Conservation (phyloP, 2,329 filamentous ascomycete species). For the Cladosporium sp. region DNA sequence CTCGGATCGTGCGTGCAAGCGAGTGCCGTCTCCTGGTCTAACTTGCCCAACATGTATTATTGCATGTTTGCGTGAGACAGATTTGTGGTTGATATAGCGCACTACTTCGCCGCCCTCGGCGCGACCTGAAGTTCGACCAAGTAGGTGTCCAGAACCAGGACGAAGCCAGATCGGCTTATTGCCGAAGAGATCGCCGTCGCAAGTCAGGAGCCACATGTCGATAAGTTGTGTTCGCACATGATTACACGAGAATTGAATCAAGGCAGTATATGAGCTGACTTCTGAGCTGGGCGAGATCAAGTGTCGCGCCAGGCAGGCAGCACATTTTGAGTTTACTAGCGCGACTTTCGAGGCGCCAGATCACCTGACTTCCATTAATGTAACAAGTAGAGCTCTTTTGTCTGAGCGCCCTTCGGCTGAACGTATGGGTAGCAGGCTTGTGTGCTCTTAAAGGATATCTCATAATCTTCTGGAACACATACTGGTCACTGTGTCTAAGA, state of each 20-base stretch:
- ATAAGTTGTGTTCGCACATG: neutral
- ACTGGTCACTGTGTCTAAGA: too few species aligned
- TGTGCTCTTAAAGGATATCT: too few species aligned
- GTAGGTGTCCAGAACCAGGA: slow-evolving; percentile 78
- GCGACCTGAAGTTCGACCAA: slow-evolving; percentile 70
- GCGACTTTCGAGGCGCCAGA: neutral
- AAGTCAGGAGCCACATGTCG: slow-evolving; percentile 53
- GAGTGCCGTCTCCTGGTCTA: slow-evolving; percentile 56
- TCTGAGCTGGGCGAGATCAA: too few species aligned
- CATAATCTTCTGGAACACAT: too few species aligned
- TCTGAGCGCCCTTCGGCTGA: too few species aligned
- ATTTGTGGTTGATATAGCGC: slow-evolving; percentile 70
- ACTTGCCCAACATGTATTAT: slow-evolving; percentile 68
- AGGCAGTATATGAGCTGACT: neutral
- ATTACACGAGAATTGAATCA: neutral
- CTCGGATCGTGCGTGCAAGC: slow-evolving; percentile 59
- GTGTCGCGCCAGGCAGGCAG: neutral
- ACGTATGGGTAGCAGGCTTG: too few species aligned
- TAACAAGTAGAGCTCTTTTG: too few species aligned
- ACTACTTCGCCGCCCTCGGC: slow-evolving; percentile 37
- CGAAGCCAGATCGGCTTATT: slow-evolving; percentile 66
- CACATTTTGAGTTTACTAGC: neutral
- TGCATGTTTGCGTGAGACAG: slow-evolving; percentile 85
- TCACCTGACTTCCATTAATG: neutral
- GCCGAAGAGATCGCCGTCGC: slow-evolving; percentile 51